Conservation (phyloP, 2,329 filamentous ascomycete genomes). For the Penicillium sp. region DNA sequence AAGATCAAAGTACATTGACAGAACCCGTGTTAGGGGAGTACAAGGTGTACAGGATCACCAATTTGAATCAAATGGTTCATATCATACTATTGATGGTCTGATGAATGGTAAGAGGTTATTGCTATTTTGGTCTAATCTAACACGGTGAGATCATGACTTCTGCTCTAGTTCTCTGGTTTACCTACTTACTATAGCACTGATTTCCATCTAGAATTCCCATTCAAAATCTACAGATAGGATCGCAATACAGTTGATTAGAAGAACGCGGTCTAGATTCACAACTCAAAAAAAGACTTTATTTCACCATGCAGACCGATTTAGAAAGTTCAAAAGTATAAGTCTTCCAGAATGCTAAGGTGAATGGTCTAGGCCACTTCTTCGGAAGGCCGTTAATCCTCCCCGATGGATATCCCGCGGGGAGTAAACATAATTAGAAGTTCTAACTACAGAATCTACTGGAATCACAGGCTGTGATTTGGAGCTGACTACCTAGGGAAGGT, state of each 20-base stretch:
- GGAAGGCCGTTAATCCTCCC: background rate
- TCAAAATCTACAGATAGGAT: background rate
- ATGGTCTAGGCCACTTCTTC: background rate
- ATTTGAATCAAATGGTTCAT: background rate
- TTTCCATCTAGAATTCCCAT: background rate
- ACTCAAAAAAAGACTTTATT: background rate
- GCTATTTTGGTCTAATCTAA: background rate
- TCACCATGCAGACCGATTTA: background rate
- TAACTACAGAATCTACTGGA: background rate
- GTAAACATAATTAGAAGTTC: background rate
- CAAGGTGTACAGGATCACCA: background rate
- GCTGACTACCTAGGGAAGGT: background rate
- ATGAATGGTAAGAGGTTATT: background rate
- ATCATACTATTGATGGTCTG: background rate
- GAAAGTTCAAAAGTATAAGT: background rate
- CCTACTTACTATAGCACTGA: background rate
- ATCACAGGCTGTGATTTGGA: background rate
- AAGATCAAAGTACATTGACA: background rate
- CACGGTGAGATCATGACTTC: background rate
- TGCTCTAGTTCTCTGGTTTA: background rate
- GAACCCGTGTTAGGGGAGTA: background rate
- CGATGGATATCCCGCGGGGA: background rate
- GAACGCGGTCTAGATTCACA: background rate
- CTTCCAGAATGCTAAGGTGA: slow-evolving; percentile 7
- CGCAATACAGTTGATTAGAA: background rate